Percentiles rank a stretch among this genome's conserved stretches.
phyloP scores from a whole-genome alignment of 1,139 yeast genomes.

The Pichia inconspicua region DNA sequence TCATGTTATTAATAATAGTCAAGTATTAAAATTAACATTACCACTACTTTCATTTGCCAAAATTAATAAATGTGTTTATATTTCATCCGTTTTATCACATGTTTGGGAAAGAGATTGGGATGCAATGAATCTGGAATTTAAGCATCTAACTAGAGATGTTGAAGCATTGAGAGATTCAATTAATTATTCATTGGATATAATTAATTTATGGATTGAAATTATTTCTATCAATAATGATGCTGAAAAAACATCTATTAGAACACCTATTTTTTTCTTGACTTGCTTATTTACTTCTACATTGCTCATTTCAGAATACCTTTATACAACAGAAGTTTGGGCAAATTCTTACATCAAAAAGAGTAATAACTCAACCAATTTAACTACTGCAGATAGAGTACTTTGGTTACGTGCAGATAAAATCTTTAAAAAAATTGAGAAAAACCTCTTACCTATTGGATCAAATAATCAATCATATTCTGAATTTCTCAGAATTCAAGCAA shows the following conservation, averaged over 20 bases:
- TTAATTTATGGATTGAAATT: slow-evolving; percentile 63
- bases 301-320: slow-evolving; percentile 54
- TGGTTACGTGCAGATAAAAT: slow-evolving; percentile 46
- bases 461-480: slow-evolving; percentile 46
- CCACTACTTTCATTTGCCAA: slow-evolving; percentile 60
- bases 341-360: slow-evolving; percentile 19
- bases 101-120: slow-evolving; percentile 61
- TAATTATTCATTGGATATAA: slow-evolving; percentile 47
- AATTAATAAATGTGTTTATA: slow-evolving; percentile 50
- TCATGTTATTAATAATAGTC: slow-evolving; percentile 41
- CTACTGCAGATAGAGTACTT: slow-evolving; percentile 39
- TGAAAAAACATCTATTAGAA: slow-evolving; percentile 55
- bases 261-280: slow-evolving; percentile 68
- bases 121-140: slow-evolving; percentile 49
- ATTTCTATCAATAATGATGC: slow-evolving; percentile 56
- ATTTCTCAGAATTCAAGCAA: slow-evolving; percentile 45
- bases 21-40: slow-evolving; percentile 53
- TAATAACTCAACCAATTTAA: slow-evolving; percentile 20
- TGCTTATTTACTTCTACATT: slow-evolving; percentile 56
- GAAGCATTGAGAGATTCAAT: slow-evolving; percentile 55
- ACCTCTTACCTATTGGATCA: slow-evolving; percentile 37
- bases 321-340: slow-evolving; percentile 46
- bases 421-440: slow-evolving; percentile 49
- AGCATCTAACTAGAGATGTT: slow-evolving; percentile 38
- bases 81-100: slow-evolving; percentile 49